These are phyloP conservation scores for Ophiostoma angusticollis DNA, from an alignment of 2,329 filamentous ascomycete genomes.

Conservation along the genomic window DNA sequence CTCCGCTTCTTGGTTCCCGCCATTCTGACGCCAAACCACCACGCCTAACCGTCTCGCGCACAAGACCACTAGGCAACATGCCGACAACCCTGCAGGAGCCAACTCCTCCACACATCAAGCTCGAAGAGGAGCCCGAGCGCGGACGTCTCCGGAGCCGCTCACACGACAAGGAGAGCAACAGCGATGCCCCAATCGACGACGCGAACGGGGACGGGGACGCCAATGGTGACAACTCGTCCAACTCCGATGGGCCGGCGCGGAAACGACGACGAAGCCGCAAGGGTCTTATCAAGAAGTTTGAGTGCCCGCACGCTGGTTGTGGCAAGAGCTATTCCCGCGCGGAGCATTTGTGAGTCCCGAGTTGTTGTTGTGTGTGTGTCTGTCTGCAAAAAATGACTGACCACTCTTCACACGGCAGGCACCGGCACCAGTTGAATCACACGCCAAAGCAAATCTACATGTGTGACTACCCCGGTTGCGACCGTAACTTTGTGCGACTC, in stretches of 20 bases:
- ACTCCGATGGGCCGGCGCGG: slow-evolving; percentile 39
- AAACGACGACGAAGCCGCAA: slow-evolving; percentile 63
- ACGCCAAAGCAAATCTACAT: slow-evolving; percentile 89
- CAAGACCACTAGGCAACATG: slow-evolving; percentile 26
- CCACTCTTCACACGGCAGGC: too few species aligned
- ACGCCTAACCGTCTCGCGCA: slow-evolving; percentile 25
- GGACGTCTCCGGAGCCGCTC: slow-evolving; percentile 31
- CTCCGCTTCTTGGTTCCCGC: slow-evolving; percentile 15
- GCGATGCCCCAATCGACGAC: slow-evolving; percentile 27
- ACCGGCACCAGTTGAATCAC: slow-evolving; percentile 92
- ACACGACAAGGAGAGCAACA: slow-evolving; percentile 27
- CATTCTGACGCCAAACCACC: slow-evolving; percentile 27
- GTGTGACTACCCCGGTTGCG: slow-evolving; percentile 86
- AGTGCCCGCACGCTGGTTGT: slow-evolving; percentile 75
- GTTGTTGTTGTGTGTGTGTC: too few species aligned
- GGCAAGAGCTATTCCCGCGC: slow-evolving; percentile 94
- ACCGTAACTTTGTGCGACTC: slow-evolving; percentile 80
- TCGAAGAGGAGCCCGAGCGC: slow-evolving; percentile 26
- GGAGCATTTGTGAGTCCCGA: slow-evolving; percentile 79
- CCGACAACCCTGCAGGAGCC: slow-evolving; percentile 27
- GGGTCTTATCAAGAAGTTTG: slow-evolving; percentile 67
- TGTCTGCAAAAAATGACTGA: neutral
- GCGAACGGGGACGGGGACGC: slow-evolving; percentile 26
- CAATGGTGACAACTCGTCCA: slow-evolving; percentile 36
- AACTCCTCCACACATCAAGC: slow-evolving; percentile 28